Base-by-base conservation (phyloP, 805 yeast genomes). In the Scheffersomyces lignosus region DNA sequence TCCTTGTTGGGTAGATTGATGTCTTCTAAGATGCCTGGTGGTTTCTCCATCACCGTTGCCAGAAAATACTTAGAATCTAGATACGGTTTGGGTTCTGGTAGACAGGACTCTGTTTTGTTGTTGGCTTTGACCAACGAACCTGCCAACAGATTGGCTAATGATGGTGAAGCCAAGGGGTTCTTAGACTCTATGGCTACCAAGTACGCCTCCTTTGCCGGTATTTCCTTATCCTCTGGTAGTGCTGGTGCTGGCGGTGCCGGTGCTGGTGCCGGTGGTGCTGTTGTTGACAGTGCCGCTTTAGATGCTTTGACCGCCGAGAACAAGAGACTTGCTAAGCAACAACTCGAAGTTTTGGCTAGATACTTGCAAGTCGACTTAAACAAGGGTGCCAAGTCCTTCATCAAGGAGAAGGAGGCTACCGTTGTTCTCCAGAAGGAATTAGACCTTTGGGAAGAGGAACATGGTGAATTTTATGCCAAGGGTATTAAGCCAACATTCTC, bases 21-120 rank as follows among this genome's bases (percentile, higher is more conserved):
- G 73, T 82, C 98, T 8, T 84, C 97, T 18, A 93, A 93, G 73
- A 93, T 93, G 98, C 98, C 99, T 37, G 99, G 99, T 77, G 99
- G 99, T 15, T 93, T 91, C 69, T 85, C 95, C 32, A 83, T 91
- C 52, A 83, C 96, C 44, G 73, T 78, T 47, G 95, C 96, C 35
- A 84, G 97, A 75, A 88, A 90, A 65, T 87, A 93, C 70, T 78
- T 93, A 62, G 90, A 86, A 70, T 60, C 90, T 30, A 81, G 91
- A 65, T 93, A 87, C 87, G 99, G 99, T 51, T 77, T 93, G 54
- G 95, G 86, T 48, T 45, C 86, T 31, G 96, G 97, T 53, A 83
- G 98, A 74, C 98, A 91, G 72, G 98, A 93, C 62, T 77, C 95
- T 32, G 89, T 83, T 26, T 73, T 93, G 57, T 74, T 93, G 52